phyloP scores from a whole-genome alignment of 352 stramenopile species.

The Phytophthora pseudosyringae region DNA sequence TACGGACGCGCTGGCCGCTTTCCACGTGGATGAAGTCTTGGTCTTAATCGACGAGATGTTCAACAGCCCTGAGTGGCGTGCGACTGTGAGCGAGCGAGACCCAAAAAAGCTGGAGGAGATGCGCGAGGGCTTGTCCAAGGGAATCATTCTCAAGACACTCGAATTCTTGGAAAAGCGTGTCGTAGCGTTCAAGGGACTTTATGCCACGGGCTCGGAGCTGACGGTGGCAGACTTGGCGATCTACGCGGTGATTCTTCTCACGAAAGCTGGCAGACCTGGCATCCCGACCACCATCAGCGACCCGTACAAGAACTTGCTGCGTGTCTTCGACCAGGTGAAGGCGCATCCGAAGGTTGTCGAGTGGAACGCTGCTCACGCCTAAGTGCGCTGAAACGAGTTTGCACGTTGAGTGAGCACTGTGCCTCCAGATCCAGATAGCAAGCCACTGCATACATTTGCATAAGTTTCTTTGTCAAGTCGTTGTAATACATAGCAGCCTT shows the following conservation, averaged over 20 bases:
- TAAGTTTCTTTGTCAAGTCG: no score
- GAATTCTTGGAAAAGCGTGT: slow-evolving; percentile 45
- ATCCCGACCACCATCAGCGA: slow-evolving; percentile 37
- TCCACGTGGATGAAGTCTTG: slow-evolving; percentile 52
- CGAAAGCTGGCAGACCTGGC: slow-evolving; percentile 35
- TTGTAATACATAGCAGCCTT: no score
- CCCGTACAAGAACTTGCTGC: slow-evolving; percentile 31
- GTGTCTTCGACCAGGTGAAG: slow-evolving; percentile 37
- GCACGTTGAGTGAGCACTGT: not conserved
- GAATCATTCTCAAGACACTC: slow-evolving; percentile 41
- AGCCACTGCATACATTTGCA: no score
- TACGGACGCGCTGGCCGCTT: slow-evolving; percentile 30
- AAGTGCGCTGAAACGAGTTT: not conserved
- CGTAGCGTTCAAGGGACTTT: slow-evolving; percentile 27
- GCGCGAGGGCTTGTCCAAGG: slow-evolving; percentile 37
- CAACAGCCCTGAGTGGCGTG: slow-evolving; percentile 21
- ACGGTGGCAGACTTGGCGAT: slow-evolving; percentile 56
- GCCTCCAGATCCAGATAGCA: no score
- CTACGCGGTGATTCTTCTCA: slow-evolving; percentile 34
- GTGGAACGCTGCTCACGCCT: slow-evolving; percentile 27
- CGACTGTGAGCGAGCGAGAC: slow-evolving; percentile 16
- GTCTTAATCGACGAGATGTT: slow-evolving; percentile 46
- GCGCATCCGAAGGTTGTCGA: slow-evolving; percentile 44
- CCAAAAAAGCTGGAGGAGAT: slow-evolving; percentile 43
- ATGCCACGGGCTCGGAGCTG: slow-evolving; percentile 32